A percentile compares a stretch with the other conserved stretches of the same genome.
Conservation (phyloP, 2,329 filamentous ascomycete species). For the Clonostachys byssicola region DNA sequence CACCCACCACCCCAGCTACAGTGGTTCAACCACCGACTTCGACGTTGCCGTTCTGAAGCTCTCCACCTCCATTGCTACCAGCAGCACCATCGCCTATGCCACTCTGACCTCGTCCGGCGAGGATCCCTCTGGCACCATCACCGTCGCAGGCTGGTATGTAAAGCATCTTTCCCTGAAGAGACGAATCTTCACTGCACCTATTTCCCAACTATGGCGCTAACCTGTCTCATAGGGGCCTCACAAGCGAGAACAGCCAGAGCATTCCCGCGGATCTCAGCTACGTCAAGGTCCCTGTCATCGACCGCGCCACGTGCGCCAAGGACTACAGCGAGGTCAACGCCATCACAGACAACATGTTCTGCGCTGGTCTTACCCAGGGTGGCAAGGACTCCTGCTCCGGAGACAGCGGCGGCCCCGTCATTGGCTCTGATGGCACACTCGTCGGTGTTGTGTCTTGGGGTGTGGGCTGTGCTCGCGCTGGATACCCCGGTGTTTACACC, state of each 20-base stretch:
- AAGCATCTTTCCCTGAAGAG: constrained; percentile 1
- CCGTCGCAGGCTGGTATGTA: constrained; percentile 17
- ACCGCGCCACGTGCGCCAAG: constrained; percentile 15
- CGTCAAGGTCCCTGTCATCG: constrained; percentile 20
- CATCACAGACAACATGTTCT: constrained; percentile 21
- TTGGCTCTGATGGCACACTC: constrained; percentile 12
- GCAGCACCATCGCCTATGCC: constrained; percentile 16
- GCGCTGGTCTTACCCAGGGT: constrained; percentile 16
- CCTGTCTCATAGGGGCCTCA: constrained; percentile 5
- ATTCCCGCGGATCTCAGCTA: constrained; percentile 14
- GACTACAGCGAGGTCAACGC: constrained; percentile 8
- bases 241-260: constrained; percentile 3
- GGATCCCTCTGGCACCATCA: constrained; percentile 13
- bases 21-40: constrained; percentile 8
- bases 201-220: too few relatives aligned
- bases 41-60: constrained; percentile 21
- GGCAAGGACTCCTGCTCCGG: constrained; percentile 23
- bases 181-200: background rate
- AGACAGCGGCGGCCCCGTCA: constrained; percentile 22
- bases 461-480: constrained; percentile 16
- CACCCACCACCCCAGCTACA: constrained; percentile 14
- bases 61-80: constrained; percentile 10
- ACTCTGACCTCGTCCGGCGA: constrained; percentile 12
- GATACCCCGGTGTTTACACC: constrained; percentile 18
- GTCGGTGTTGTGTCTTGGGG: constrained; percentile 23